These are phyloP conservation scores for Hydnomerulius pinastri DNA, from an alignment of 768 basidiomycete genomes.

Conservation along the genomic window DNA sequence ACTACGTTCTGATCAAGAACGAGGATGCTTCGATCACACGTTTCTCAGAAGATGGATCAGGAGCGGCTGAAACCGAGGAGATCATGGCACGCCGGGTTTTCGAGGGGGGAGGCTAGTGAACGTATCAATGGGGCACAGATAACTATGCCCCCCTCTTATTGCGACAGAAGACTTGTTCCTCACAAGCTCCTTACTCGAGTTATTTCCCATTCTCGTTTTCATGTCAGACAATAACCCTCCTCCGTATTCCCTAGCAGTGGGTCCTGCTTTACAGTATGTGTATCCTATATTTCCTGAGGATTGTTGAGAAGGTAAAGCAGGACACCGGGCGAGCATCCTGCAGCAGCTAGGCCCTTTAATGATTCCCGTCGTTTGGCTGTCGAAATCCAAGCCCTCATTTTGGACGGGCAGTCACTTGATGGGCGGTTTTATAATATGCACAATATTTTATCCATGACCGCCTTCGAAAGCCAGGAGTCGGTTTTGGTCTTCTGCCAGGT, in stretches of 20 bases:
- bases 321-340: background rate
- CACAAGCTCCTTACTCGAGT: background rate
- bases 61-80: too few relatives aligned
- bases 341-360: conserved; percentile 8
- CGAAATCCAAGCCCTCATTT: conserved; percentile 12
- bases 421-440: conserved; percentile 14
- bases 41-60: background rate
- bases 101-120: too few relatives aligned
- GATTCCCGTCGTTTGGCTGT: conserved; percentile 5
- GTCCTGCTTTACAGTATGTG: conserved; percentile 3
- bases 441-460: conserved; percentile 3
- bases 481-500: conserved; percentile 13
- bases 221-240: conserved; percentile 17
- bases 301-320: background rate
- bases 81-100: too few relatives aligned
- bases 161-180: conserved; percentile 1
- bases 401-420: conserved; percentile 13
- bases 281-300: background rate
- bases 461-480: conserved; percentile 11
- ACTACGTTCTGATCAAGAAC: background rate
- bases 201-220: background rate
- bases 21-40: background rate
- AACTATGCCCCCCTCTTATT: background rate
- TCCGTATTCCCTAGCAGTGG: conserved; percentile 13
- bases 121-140: background rate